Evolutionary conservation across 805 yeast genomes (phyloP), one percentile per base, ranked within the genome.

Genomic region (Hanseniaspora taiwanica): DNA sequence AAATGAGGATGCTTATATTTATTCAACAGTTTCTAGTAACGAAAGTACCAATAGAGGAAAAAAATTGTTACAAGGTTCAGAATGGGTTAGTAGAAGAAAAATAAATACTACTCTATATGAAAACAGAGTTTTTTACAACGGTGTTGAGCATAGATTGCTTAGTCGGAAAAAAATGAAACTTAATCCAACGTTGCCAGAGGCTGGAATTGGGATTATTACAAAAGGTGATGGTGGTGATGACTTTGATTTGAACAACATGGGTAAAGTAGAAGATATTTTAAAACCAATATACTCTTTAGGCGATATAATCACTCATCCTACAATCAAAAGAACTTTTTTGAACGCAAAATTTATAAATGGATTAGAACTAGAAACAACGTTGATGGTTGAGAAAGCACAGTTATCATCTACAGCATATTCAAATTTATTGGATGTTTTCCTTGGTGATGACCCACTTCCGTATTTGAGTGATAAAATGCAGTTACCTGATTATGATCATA

Each of bases 381-480:
- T 81, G 40, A 63, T 79, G 45, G 81, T 91, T 38, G 87, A 83
- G 53, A 71, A 72, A 33, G 98, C 91, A 53, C 94, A 85, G 51
- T 68, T 71, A 21, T 78, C 77, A 27, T 81, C 82, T n/a, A 75
- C 77, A 43, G 72, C 77, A 52, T 64, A 86, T 40, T 72, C 80
- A 35, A 75, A 74, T 50, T 65, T 89, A 35, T 68, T 91, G 59
- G 82, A 79, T 45, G 77, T 81, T 1, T 75, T 89, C 48, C 65
- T 89, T 38, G 96, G 96, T 4, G 97, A 89, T 54, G 89, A 84
- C 54, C 81, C 93, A 47, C 66, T 66, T 35, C 76, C 75, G 41
- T 59, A 80, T 31, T 63, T 75, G 17, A 83, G 82, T 27, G 74
- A 72, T 18, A 72, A 74, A 37, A 57, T 87, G 58, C 72, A 75